Conservation (phyloP, 257 asterid species). For the Salvia miltiorrhiza region DNA sequence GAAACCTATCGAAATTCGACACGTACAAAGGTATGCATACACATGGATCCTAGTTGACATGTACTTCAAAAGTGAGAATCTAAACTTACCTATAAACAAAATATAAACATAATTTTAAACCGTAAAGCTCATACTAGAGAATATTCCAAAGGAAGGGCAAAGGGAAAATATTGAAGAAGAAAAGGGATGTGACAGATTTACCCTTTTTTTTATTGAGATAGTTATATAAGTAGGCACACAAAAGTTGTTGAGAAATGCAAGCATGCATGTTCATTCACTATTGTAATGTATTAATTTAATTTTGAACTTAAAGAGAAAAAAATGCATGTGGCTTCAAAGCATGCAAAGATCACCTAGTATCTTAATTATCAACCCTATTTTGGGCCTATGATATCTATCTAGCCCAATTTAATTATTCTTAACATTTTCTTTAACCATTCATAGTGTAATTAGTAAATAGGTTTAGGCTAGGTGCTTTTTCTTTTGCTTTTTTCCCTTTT, state of each 20-base stretch:
- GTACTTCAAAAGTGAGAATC: background rate
- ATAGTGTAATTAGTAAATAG: background rate
- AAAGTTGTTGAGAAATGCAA: conserved; percentile 13
- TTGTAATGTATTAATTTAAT: conserved; percentile 2
- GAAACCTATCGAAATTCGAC: background rate
- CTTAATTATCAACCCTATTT: conserved; percentile 18
- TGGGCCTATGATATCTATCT: conserved; percentile 11
- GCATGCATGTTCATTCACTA: conserved; percentile 30
- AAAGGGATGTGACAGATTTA: background rate
- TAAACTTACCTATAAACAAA: background rate
- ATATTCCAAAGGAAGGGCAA: background rate
- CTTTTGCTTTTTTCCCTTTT: background rate
- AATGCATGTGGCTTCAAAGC: conserved; percentile 27
- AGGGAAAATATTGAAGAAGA: background rate
- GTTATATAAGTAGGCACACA: conserved; percentile 9
- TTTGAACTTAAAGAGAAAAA: conserved; percentile 5
- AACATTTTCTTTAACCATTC: background rate
- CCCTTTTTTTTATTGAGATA: background rate
- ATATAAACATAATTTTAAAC: background rate
- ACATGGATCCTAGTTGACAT: background rate
- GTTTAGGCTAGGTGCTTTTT: background rate
- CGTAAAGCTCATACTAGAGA: background rate
- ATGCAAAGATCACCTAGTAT: conserved; percentile 9
- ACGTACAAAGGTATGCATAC: background rate
- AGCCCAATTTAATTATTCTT: background rate